Base-by-base conservation (phyloP, 768 basidiomycete genomes). In the Cyathus striatus region DNA sequence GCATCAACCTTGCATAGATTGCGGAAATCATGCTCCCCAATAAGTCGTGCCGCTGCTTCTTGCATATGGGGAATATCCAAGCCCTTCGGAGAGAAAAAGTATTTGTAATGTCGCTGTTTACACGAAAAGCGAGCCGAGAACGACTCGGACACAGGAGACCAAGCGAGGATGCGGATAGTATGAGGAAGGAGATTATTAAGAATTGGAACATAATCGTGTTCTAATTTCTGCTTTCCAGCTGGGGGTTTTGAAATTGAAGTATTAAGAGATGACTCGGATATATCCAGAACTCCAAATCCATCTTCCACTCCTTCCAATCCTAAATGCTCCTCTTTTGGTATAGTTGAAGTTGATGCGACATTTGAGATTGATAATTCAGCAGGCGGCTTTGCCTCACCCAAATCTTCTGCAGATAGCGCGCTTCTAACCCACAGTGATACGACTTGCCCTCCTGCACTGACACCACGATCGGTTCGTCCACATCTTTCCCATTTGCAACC, bases 1-100 rank as follows among this genome's bases (percentile, higher is more conserved):
- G 90, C 78, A 58, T 98, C 95, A 17, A 98, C 65, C 59, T 94
- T 97, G 72, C 90, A 96, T 24, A 97, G 72, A 56, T 98, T 98
- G 13, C 94, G 81, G 56, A 96, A 98, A 65, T 97, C 95, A 67
- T 97, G 93, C 48, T 86, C 81, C 25, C 95, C 95, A 22, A 91
- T 62, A 38, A 99, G 71, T 5, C 75, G 67, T 2, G 65, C 49
- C 0, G 90, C 90, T 1, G 80, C 94, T 24, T 76, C 70, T 47
- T 74, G 76, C 93, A 98, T 97, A 36, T 69, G 72, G 2, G 65
- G 55, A 22, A 94, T 58, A 62, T 94, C 79, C 42, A 97, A 79
- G 23, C 64, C 64, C 23, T 70, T 64, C 0, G 79, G 63, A 24
- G 81, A 76, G 71, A 99, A 98, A 63, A 97, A 95, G 65, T 98